Evolutionary conservation across 2,329 filamentous ascomycete species (phyloP), one percentile per base, ranked within the genome.

Genomic region (Trichoderma sp.): DNA sequence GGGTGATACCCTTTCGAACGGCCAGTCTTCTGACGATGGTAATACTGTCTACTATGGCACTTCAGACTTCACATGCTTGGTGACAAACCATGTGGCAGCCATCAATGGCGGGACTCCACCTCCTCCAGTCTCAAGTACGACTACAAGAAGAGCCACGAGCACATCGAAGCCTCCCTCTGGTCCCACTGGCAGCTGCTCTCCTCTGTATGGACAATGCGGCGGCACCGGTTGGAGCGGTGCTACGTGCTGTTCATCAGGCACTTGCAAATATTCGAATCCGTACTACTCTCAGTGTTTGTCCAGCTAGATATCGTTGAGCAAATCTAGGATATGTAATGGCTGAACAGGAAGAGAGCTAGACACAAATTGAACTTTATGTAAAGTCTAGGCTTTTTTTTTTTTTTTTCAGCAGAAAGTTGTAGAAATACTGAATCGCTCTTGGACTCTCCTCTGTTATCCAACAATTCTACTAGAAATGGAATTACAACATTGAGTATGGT

Each of bases 41-140:
- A 79, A 81, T 64, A 84, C 82, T 14, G 80, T 84, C 69, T 84
- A 81, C 72, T 81, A 79, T 34, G 79, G 78, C 24, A 79, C 76
- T 21, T 75, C 74, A 14, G 79, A 82, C 26, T 83, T 79, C 75
- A 77, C 77, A 14, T 85, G 82, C 70, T 71, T 84, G 68, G 80
- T 84, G 30, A 80, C 79, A 7, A 75, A 85, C 56, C 82, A 84
- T 70, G 77, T 84, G 18, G 24, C 16, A 1, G 66, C 66, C 18
- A 68, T 68, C n/a, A 58, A 46, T n/a, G 63, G 61, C n/a, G 61
- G 61, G 11, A 65, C 49, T 4, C 39, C 61, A 8, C 32, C 61
- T 5, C 43, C 52, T n/a, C 43, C 52, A 21, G 16, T 52, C 4
- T 56, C 10, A 37, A 49, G 51, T n/a, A 30, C 51, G n/a, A 46